A percentile compares a stretch with the other conserved stretches of the same genome.
Conservation (phyloP, 179 eudicot species). For the Drosera spatulata region DNA sequence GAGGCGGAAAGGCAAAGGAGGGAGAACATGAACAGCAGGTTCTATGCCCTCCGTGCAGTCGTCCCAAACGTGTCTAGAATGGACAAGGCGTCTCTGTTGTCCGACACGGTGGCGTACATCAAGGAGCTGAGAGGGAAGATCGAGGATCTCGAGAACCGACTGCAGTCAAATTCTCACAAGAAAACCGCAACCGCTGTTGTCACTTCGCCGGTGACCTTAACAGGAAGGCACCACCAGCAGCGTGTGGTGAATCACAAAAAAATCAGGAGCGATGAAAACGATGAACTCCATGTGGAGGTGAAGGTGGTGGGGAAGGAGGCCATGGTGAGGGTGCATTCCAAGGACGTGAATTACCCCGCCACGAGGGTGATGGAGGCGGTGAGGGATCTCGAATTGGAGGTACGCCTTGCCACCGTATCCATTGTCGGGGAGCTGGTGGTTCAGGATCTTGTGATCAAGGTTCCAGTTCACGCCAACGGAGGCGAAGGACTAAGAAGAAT, state of each 20-base stretch:
- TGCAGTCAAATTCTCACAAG: background rate
- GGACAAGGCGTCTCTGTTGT: slow-evolving; percentile 85
- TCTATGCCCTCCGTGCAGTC: slow-evolving; percentile 74
- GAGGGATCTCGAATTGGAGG: slow-evolving; percentile 39
- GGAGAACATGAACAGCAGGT: slow-evolving; percentile 76
- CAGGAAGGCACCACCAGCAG: background rate
- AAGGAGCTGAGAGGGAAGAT: slow-evolving; percentile 41
- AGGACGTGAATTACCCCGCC: slow-evolving; percentile 32
- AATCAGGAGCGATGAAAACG: background rate
- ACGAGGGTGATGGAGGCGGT: slow-evolving; percentile 60
- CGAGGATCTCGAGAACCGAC: slow-evolving; percentile 16
- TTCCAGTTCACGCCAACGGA: slow-evolving; percentile 27
- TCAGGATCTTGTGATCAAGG: slow-evolving; percentile 59
- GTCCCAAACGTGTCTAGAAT: slow-evolving; percentile 78
- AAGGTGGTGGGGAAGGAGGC: slow-evolving; percentile 52
- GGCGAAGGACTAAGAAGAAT: slow-evolving; percentile 16
- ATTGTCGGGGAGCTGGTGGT: slow-evolving; percentile 50
- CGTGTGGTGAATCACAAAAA: too few species aligned
- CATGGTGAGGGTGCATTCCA: slow-evolving; percentile 62
- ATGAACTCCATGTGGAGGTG: slow-evolving; percentile 34
- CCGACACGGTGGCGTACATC: slow-evolving; percentile 74
- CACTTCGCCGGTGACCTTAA: background rate
- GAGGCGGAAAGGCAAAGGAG: slow-evolving; percentile 88
- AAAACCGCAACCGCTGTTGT: background rate
- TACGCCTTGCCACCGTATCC: slow-evolving; percentile 65